Evolutionary conservation across 176 grass and related monocot genomes (phyloP).

Genomic region (Rhynchospora pubera): DNA sequence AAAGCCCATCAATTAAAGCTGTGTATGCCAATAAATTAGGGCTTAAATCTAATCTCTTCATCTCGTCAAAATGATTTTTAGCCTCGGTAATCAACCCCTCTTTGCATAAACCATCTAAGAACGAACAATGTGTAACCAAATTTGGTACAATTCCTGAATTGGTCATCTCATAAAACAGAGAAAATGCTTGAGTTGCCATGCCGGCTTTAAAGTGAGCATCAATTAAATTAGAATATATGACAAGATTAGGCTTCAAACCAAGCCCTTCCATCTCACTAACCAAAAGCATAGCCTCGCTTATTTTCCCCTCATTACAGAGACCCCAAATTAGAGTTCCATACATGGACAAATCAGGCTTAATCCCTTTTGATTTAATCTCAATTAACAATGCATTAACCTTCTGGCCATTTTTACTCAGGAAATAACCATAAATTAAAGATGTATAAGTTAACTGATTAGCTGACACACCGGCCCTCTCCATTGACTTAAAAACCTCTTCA

Average conservation of each 20-base stretch:
- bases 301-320: conserved; percentile 68
- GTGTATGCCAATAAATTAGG: conserved; percentile 69
- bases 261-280: conserved; percentile 60
- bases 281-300: conserved; percentile 79
- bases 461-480: conserved; percentile 43
- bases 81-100: conserved; percentile 53
- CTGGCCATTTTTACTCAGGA: conserved; percentile 54
- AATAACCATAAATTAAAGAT: conserved; percentile 71
- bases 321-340: conserved; percentile 88
- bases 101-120: conserved; percentile 93
- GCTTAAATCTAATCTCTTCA: conserved; percentile 53
- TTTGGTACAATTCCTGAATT: conserved; percentile 49
- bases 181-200: conserved; percentile 63
- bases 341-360: conserved; percentile 61
- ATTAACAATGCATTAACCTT: conserved; percentile 50
- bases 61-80: conserved; percentile 61
- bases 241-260: conserved; percentile 65
- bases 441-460: conserved; percentile 64
- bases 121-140: conserved; percentile 67
- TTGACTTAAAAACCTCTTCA: conserved; percentile 50
- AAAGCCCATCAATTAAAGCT: conserved; percentile 68
- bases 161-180: conserved; percentile 52
- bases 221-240: conserved; percentile 88
- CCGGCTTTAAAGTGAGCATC: conserved; percentile 77
- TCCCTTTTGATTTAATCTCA: conserved; percentile 76